Evolutionary conservation across 2,329 filamentous ascomycete species (phyloP), one percentile per base, ranked within the genome.

Genomic region (Sporothrix curviconia): DNA sequence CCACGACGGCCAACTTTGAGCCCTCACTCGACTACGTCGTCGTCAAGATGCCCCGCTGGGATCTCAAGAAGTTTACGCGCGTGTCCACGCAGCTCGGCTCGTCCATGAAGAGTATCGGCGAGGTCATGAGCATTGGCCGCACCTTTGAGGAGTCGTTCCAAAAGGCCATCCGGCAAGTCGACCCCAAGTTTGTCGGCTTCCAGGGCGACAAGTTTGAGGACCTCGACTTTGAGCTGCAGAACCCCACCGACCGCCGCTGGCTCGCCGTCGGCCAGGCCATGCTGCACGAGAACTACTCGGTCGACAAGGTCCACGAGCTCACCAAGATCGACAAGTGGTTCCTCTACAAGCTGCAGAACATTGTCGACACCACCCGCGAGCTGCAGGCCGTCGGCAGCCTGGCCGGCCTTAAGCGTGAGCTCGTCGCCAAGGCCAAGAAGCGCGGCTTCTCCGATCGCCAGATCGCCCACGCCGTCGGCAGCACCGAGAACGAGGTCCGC

Each of bases 291-390:
- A 87, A 88, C 73, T 99, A 99, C 79, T 84, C 89, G 1, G 91
- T 96, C 47, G 92, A 99, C 63, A 85, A 82, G 71, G 81, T 99
- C 15, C 91, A 97, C 70, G 90, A 96, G 7, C 78, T 99, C 65
- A 95, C 89, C 76, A 96, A 96, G 81, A 99, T 99, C 67, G 94
- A 97, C 78, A 96, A 95, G 76, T 97, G 94, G 94, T 99, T 99
- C 81, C 77, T 99, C 66, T 84, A 96, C 84, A 97, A 99, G 82
- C 84, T 99, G 53, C 86, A 96, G 76, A 97, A 97, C 78, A 89
- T 99, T 67, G 94, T 96, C 54, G 84, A 97, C 73, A 92, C 88
- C 77, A 90, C 88, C 60, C 84, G 84, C 64, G 89, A 95, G 71
- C 84, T 99, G 61, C 84, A 96, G 76, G 83, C 87, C 32, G 84